Conservation (phyloP, 2,329 filamentous ascomycete species). For the Colletotrichum tabaci region DNA sequence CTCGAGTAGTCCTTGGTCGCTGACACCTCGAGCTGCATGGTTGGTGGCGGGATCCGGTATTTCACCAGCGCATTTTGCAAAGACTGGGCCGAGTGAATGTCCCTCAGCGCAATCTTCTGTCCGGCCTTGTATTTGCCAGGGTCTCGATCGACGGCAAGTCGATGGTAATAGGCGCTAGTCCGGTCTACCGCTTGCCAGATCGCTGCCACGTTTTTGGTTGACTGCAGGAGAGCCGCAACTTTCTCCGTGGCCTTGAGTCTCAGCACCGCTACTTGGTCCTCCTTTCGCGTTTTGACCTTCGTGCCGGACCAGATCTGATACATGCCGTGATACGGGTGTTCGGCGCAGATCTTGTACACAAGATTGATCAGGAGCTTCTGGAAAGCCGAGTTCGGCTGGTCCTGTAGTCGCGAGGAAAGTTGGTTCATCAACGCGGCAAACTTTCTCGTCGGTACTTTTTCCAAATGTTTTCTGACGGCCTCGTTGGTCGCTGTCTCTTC, state of each 20-base stretch:
- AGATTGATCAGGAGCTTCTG: slow-evolving; percentile 82
- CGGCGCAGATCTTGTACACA: slow-evolving; percentile 86
- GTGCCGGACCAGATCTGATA: slow-evolving; percentile 94
- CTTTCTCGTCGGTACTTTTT: slow-evolving; percentile 87
- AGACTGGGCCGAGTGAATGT: slow-evolving; percentile 73
- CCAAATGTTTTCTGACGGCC: slow-evolving; percentile 79
- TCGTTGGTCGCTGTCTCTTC: slow-evolving; percentile 83
- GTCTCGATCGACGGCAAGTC: slow-evolving; percentile 76
- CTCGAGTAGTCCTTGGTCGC: slow-evolving; percentile 81
- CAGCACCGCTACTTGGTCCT: slow-evolving; percentile 82
- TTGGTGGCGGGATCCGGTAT: slow-evolving; percentile 87
- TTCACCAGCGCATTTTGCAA: slow-evolving; percentile 75
- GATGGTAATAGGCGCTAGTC: slow-evolving; percentile 77
- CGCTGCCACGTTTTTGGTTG: slow-evolving; percentile 62
- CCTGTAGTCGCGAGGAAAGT: slow-evolving; percentile 90
- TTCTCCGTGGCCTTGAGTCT: slow-evolving; percentile 81
- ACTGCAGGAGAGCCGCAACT: slow-evolving; percentile 74
- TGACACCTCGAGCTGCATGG: slow-evolving; percentile 85
- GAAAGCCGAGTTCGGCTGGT: slow-evolving; percentile 76
- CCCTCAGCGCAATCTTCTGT: slow-evolving; percentile 74
- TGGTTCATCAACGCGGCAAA: slow-evolving; percentile 97
- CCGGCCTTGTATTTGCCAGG: slow-evolving; percentile 77
- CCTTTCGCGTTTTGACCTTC: slow-evolving; percentile 76
- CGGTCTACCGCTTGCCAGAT: slow-evolving; percentile 82
- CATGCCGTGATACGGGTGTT: slow-evolving; percentile 97